These are phyloP conservation scores for Colletotrichum spinosum DNA, from an alignment of 2,329 filamentous ascomycete genomes.

Conservation along the genomic window DNA sequence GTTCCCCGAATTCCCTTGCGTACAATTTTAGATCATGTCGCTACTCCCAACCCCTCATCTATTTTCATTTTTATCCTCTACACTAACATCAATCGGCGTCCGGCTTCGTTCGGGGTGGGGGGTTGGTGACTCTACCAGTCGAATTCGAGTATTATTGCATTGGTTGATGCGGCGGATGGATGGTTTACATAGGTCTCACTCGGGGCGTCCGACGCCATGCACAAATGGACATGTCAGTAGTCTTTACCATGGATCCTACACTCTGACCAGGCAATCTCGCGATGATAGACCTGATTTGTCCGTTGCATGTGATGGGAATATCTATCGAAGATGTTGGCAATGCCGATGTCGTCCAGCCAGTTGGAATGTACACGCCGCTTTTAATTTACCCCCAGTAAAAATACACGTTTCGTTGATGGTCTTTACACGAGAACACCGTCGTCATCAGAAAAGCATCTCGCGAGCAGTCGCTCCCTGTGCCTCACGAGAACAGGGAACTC, in stretches of 20 bases:
- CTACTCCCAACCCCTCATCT: constrained; percentile 1
- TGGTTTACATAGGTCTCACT: constrained; percentile 30
- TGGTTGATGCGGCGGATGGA: constrained; percentile 23
- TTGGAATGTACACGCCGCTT: neutral
- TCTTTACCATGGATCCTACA: neutral
- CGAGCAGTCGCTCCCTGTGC: constrained; percentile 51
- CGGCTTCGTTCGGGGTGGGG: constrained; percentile 30
- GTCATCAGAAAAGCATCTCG: constrained; percentile 21
- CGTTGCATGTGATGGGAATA: too few species aligned
- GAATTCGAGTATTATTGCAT: constrained; percentile 29
- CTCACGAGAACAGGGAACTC: constrained; percentile 71
- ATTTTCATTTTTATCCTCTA: constrained; percentile 1
- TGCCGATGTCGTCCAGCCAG: constrained; percentile 1
- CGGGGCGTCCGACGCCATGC: constrained; percentile 28
- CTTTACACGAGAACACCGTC: constrained; percentile 15
- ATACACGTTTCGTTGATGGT: neutral
- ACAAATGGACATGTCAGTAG: constrained; percentile 25
- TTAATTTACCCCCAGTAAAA: neutral
- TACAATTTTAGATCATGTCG: constrained; percentile 26
- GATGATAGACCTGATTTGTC: too few species aligned
- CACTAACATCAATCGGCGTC: constrained; percentile 32
- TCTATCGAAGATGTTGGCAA: neutral
- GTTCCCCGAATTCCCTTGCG: constrained; percentile 19
- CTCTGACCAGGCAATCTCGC: too few species aligned
- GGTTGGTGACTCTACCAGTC: constrained; percentile 20